Conservation (phyloP, 306 rosid genomes). For the Corylus heterophylla region DNA sequence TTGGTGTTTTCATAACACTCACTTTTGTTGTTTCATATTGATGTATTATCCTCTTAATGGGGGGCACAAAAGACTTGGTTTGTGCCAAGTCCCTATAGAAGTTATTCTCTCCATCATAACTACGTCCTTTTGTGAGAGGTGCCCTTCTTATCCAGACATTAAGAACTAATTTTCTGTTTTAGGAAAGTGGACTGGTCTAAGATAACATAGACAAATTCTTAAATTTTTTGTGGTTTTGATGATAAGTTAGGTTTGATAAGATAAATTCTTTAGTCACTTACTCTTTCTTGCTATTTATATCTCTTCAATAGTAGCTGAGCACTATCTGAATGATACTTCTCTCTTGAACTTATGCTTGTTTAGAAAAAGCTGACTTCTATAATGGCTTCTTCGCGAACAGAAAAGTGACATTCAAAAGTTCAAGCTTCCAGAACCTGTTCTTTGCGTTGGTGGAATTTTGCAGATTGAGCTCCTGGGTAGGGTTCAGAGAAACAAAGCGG, state of each 20-base stretch:
- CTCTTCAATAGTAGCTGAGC: background rate
- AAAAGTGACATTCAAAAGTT: constrained; percentile 63
- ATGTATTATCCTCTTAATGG: too few species aligned
- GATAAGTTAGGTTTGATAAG: too few species aligned
- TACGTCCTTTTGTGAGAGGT: background rate
- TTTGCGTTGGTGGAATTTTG: constrained; percentile 86
- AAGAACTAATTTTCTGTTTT: background rate
- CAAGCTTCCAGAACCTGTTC: constrained; percentile 85
- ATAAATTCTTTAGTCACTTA: background rate
- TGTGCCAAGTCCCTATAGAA: too few species aligned
- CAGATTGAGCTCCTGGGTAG: constrained; percentile 93
- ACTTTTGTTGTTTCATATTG: too few species aligned
- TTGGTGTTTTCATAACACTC: too few species aligned
- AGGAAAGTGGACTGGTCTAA: background rate
- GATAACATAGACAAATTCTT: background rate
- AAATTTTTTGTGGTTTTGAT: background rate
- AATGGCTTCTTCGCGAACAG: constrained; percentile 45
- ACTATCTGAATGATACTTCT: background rate
- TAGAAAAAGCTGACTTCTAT: constrained; percentile 8
- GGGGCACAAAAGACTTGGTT: too few species aligned
- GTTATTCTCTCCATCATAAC: background rate
- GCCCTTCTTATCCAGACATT: background rate
- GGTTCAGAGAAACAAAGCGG: constrained; percentile 81
- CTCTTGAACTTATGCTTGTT: constrained; percentile 1
- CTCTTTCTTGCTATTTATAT: background rate